Conservation (phyloP, 225 moss, liverwort and hornwort genomes). For the Pleurozium schreberi region DNA sequence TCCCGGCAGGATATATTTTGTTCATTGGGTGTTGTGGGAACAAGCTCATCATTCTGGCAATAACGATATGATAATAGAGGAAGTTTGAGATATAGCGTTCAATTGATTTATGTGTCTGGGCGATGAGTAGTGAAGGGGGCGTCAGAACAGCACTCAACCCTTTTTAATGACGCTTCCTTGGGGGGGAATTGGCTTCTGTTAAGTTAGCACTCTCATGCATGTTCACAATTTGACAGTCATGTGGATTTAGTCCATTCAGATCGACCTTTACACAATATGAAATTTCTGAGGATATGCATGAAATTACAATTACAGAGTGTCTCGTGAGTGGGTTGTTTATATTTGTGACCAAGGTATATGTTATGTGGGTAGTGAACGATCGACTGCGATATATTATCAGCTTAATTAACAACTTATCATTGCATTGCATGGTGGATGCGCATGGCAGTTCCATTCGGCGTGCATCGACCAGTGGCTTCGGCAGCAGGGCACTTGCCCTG, state of each 20-base stretch:
- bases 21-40: neutral
- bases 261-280: neutral
- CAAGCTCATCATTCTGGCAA: neutral
- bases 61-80: neutral
- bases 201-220: neutral
- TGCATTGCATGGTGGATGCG: neutral
- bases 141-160: neutral
- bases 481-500: constrained; percentile 57
- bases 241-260: neutral
- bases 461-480: constrained; percentile 63
- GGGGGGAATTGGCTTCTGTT: neutral
- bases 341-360: neutral
- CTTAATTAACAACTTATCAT: neutral
- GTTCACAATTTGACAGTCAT: neutral
- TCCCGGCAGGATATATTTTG: neutral
- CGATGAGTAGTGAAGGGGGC: neutral
- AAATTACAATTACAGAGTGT: neutral
- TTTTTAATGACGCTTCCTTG: neutral
- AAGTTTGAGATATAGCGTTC: neutral
- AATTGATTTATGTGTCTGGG: too few relatives aligned
- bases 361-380: neutral
- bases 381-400: neutral
- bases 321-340: neutral
- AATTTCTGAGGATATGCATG: neutral
- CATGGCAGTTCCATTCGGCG: constrained; percentile 42